Base-by-base conservation (phyloP, 1,284 basidiomycete genomes). In the Ceratobasidium sp. region DNA sequence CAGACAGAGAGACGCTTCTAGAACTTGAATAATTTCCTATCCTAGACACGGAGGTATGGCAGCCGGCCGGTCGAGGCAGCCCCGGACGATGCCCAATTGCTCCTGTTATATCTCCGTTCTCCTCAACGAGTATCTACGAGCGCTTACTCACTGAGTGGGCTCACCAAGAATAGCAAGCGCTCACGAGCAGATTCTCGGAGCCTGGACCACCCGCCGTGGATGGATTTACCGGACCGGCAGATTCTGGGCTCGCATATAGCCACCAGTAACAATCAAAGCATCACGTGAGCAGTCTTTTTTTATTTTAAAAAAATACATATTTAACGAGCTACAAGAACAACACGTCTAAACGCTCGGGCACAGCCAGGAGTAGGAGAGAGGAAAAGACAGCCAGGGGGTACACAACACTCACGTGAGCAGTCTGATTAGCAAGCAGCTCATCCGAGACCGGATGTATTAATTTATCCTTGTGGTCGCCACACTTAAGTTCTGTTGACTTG, bases 391-490 rank as follows among this genome's bases (percentile, higher is more conserved):
- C n/a, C n/a, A n/a, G n/a, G n/a, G n/a, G n/a, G n/a, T n/a, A n/a
- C n/a, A n/a, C n/a, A n/a, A n/a, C n/a, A n/a, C n/a, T 17, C 53
- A 54, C 23, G 23, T 54, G 53, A 15, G 56, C 26, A 35, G 15
- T 64, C 31, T 23, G 68, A 49, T 74, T 54, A 64, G 42, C 31
- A 64, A 64, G 15, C 10, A 31, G 7, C 6, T n/a, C 31, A 54
- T 35, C 71, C 31, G 69, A n/a, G n/a, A 54, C 37, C 71, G 71
- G 71, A 74, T 74, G 71, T 60, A 74, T 74, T 58, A 64, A 74
- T 74, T 74, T 74, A 74, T 13, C 20, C 33, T 51, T 28, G 42
- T 4, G n/a, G n/a, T 31, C 33, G 23, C 26, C 26, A 60, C 37
- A 51, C 39, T 33, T 56, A 35, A 13, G 53, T 26, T 33, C 8